These are phyloP conservation scores for Populus alba DNA, from an alignment of 345 rosid species.

Conservation along the genomic window DNA sequence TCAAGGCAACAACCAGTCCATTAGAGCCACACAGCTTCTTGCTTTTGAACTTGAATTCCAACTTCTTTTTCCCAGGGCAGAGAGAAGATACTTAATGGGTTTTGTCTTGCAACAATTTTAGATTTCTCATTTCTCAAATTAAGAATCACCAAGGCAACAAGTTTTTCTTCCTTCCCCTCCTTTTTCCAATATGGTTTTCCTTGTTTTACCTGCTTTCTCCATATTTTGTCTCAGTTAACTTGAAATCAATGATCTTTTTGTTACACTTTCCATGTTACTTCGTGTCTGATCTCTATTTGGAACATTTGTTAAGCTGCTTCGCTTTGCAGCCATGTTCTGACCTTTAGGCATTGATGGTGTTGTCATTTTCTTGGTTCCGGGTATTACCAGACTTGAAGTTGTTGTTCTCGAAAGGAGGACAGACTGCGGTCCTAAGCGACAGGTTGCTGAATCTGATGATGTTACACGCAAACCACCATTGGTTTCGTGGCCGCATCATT, in stretches of 20 bases:
- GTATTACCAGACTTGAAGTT: constrained; percentile 70
- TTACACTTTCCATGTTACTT: background rate
- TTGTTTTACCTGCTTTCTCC: background rate
- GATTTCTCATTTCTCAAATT: background rate
- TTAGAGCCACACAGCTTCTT: background rate
- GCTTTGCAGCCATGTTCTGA: background rate
- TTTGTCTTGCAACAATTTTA: too few relatives aligned
- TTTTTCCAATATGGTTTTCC: background rate
- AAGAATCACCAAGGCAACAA: background rate
- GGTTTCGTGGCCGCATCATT: constrained; percentile 81
- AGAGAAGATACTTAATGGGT: background rate
- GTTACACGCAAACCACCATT: constrained; percentile 79
- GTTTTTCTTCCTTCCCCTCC: too few relatives aligned
- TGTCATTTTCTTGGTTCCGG: constrained; percentile 5
- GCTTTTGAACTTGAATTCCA: background rate
- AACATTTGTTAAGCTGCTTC: background rate
- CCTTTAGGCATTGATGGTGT: background rate
- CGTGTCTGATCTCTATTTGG: constrained; percentile 5
- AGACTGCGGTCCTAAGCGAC: constrained; percentile 70
- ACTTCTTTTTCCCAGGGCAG: background rate
- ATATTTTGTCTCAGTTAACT: background rate
- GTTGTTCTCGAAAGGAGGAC: constrained; percentile 73
- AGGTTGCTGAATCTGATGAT: constrained; percentile 92
- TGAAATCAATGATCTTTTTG: background rate
- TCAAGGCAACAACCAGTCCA: background rate